Percentiles rank a stretch among this genome's conserved stretches.
Conservation (phyloP, 768 basidiomycete genomes). For the Mycena polygramma region DNA sequence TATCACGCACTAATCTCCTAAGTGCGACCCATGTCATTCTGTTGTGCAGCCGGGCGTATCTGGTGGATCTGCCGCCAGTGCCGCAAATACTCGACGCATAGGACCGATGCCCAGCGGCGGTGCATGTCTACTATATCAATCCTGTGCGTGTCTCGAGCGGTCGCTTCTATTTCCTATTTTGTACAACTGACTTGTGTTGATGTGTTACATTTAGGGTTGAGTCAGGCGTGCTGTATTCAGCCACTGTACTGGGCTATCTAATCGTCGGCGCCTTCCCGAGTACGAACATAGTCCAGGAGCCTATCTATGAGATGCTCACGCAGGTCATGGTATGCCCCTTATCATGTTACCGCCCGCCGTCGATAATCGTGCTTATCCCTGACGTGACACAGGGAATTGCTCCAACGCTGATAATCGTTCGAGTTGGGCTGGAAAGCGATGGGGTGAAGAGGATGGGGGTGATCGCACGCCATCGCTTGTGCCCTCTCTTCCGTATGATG, state of each 20-base stretch:
- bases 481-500: no score
- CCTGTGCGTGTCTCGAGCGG: constrained; percentile 40
- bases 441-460: no score
- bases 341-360: background rate
- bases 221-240: constrained; percentile 49
- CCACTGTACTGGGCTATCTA: constrained; percentile 44
- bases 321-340: constrained; percentile 44
- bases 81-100: constrained; percentile 7
- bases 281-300: background rate
- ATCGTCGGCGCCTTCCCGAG: constrained; percentile 5
- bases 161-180: background rate
- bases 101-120: constrained; percentile 40
- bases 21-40: background rate
- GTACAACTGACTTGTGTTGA: no score
- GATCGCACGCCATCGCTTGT: no score
- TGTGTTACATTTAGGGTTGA: constrained; percentile 41
- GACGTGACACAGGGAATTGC: constrained; percentile 48
- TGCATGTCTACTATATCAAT: constrained; percentile 48
- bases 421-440: constrained; percentile 40
- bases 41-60: background rate
- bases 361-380: background rate
- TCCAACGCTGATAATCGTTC: constrained; percentile 49
- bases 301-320: constrained; percentile 41
- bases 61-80: constrained; percentile 2
- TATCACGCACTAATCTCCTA: background rate